Conservation (phyloP, 805 yeast species). For the Lipomyces starkeyi region DNA sequence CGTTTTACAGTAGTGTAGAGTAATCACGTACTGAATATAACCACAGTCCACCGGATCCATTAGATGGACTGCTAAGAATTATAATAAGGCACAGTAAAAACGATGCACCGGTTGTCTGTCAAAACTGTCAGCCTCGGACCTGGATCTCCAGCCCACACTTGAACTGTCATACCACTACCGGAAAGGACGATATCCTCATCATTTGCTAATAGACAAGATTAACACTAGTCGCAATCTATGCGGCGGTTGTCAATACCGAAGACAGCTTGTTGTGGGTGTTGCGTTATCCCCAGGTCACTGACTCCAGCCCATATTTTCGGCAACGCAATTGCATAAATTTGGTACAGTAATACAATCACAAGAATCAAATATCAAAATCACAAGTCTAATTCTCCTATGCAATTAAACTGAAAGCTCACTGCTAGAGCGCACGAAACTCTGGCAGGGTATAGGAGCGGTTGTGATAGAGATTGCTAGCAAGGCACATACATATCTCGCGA, state of each 20-base stretch:
- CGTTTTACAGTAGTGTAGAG: neutral
- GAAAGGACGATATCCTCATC: neutral
- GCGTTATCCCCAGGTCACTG: neutral
- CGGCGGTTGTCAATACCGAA: neutral
- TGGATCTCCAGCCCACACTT: neutral
- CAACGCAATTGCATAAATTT: neutral
- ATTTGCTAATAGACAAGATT: neutral
- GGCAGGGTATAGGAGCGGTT: neutral
- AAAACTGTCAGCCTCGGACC: neutral
- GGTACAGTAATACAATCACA: neutral
- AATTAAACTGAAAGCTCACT: neutral
- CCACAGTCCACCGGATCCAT: conserved; percentile 8
- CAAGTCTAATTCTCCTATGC: neutral
- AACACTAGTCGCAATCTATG: neutral
- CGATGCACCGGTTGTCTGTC: conserved; percentile 1
- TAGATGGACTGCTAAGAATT: conserved; percentile 6
- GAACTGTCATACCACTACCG: neutral
- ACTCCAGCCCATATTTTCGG: neutral
- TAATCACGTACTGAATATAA: conserved; percentile 7
- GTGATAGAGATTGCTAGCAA: too few species aligned
- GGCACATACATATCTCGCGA: too few species aligned
- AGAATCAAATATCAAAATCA: neutral
- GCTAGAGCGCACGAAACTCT: neutral
- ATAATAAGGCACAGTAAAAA: conserved; percentile 7
- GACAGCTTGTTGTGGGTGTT: neutral